phyloP scores from a whole-genome alignment of 306 rosid species.

The Aeschynomene evenia region DNA sequence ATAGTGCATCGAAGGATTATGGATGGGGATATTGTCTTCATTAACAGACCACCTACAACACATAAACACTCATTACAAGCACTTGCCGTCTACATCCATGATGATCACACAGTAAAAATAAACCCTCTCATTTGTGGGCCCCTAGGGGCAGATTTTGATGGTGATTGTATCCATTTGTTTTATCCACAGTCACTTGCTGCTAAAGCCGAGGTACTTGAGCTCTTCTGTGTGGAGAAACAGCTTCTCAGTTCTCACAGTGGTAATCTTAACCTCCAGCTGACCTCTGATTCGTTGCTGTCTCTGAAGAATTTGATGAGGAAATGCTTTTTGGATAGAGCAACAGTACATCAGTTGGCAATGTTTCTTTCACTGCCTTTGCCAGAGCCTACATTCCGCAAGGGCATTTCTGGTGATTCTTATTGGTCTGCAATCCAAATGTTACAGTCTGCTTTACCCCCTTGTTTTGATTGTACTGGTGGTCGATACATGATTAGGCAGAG shows the following conservation, averaged over 20 bases:
- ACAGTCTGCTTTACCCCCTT: constrained; percentile 68
- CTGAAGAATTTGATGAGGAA: constrained; percentile 60
- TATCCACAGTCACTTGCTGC: constrained; percentile 94
- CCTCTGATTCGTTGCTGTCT: constrained; percentile 69
- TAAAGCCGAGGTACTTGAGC: constrained; percentile 90
- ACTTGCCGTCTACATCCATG: constrained; percentile 77
- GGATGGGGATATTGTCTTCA: constrained; percentile 94
- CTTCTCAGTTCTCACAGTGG: constrained; percentile 94
- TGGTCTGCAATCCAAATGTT: constrained; percentile 87
- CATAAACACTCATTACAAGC: constrained; percentile 96
- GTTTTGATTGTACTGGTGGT: constrained; percentile 65
- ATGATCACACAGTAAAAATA: constrained; percentile 84
- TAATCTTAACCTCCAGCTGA: constrained; percentile 71
- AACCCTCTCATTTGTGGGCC: constrained; percentile 96
- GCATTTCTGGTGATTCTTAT: constrained; percentile 43
- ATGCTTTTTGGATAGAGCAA: constrained; percentile 45
- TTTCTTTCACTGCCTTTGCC: constrained; percentile 68
- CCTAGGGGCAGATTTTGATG: constrained; percentile 92
- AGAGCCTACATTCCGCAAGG: constrained; percentile 55
- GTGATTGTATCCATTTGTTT: constrained; percentile 86
- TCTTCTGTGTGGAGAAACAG: constrained; percentile 85
- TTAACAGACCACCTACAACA: constrained; percentile 92
- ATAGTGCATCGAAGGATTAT: constrained; percentile 81
- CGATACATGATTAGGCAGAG: constrained; percentile 58
- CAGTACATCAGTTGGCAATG: constrained; percentile 78